Evolutionary conservation across 2,329 filamentous ascomycete genomes (phyloP).

Genomic region (Lecanicillium sp.): DNA sequence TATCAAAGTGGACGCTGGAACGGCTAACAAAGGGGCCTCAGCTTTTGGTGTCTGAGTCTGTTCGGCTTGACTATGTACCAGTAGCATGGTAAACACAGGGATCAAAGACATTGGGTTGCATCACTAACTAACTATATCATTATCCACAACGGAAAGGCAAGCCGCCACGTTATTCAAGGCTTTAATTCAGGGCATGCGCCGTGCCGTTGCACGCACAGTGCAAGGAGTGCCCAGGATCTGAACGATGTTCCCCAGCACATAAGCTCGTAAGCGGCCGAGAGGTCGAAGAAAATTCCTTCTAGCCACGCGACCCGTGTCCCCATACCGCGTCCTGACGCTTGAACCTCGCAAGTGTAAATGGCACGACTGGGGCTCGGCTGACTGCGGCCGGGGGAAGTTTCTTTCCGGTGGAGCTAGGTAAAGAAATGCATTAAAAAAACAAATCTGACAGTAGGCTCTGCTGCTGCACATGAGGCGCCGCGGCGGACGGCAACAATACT

Average conservation of each 20-base stretch:
- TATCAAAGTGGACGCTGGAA: too few relatives aligned
- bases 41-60: too few relatives aligned
- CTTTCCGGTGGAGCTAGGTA: not conserved
- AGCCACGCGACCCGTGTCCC: not conserved
- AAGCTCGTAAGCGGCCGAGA: not conserved
- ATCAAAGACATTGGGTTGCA: slow-evolving; percentile 1
- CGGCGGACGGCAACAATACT: too few relatives aligned
- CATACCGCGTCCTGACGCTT: not conserved
- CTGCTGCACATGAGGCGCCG: too few relatives aligned
- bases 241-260: too few relatives aligned
- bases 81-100: not conserved
- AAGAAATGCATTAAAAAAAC: not conserved
- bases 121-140: not conserved
- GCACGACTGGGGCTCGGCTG: not conserved
- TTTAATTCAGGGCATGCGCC: too few relatives aligned
- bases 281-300: not conserved
- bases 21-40: too few relatives aligned
- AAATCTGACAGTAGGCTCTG: too few relatives aligned
- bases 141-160: slow-evolving; percentile 1
- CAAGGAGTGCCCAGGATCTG: not conserved
- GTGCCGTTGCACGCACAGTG: too few relatives aligned
- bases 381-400: not conserved
- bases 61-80: too few relatives aligned
- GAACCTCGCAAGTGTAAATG: not conserved
- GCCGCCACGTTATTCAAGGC: not conserved